A percentile compares a stretch with the other conserved stretches of the same genome.
phyloP scores from a whole-genome alignment of 139 green algal species.

The Chlorella vulgaris region DNA sequence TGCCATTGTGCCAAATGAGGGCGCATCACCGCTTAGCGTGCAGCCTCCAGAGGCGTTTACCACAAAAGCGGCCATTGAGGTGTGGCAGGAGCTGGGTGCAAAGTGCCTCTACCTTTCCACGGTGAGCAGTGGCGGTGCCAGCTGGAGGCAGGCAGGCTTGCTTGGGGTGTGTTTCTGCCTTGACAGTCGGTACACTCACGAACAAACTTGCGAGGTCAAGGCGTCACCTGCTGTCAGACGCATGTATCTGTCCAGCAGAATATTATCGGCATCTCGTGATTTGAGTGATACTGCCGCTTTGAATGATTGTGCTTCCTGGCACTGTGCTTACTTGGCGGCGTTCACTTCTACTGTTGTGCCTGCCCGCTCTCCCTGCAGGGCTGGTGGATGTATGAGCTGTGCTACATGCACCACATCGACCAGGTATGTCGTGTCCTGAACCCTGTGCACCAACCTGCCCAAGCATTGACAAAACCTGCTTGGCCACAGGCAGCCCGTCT shows the following conservation, averaged over 20 bases:
- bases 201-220: too few species aligned
- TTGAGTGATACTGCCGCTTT: too few species aligned
- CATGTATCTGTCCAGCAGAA: too few species aligned
- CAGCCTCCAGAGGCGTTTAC: background rate
- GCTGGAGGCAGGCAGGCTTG: background rate
- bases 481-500: too few species aligned
- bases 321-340: background rate
- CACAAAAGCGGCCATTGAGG: background rate
- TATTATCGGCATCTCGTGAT: too few species aligned
- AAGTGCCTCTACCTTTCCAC: background rate
- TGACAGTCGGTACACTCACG: too few species aligned
- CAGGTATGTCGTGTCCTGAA: background rate
- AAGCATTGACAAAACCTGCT: too few species aligned
- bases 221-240: too few species aligned
- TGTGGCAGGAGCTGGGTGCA: constrained; percentile 3
- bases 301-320: background rate
- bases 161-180: too few species aligned
- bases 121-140: background rate
- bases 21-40: background rate
- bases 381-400: constrained; percentile 37
- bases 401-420: constrained; percentile 27
- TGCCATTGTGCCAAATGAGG: background rate
- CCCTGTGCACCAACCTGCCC: too few species aligned
- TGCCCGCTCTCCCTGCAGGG: background rate
- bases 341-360: background rate